Base-by-base conservation (phyloP, 73 alveolate species). In the Paramecium octaurelia region DNA sequence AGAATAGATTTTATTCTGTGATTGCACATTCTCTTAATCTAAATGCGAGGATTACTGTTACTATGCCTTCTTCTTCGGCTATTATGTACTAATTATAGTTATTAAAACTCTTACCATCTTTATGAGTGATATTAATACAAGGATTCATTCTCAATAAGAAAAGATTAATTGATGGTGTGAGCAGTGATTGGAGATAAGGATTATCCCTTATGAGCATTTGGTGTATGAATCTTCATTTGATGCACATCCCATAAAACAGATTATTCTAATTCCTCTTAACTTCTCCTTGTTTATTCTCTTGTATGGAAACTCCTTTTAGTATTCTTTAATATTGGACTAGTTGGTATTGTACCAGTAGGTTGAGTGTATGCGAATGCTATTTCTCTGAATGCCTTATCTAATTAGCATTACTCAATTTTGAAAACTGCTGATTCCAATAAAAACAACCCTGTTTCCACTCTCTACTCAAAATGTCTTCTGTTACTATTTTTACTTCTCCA, bases 161-260 rank as follows among this genome's bases (percentile, higher is more conserved):
- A 80, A 80, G 91, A 80, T 24, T 21, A 9, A 43, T 80, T 80
- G 57, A 80, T 43, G 5, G 91, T 80, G 4, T 54, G 69, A 18
- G 69, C 69, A 36, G 87, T 73, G 6, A 73, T 73, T 3, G 59
- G 57, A 12, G 87, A 73, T 36, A 73, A 64, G 5, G 84, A 64
- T 64, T 20, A 64, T 36, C 60, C 73, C 8, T 44, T 80, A 44
- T 42, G 91, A 12, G 18, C 31, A 80, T 42, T 80, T 24, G 91
- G 91, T 44, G 91, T 80, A 27, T 80, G 12, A 31, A 80, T 23
- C 31, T 48, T 80, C 91, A 80, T 80, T 44, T 80, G 23, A 80
- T 80, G 91, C 10, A 80, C 91, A 80, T 80, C 91, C 91, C 91
- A 80, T 80, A 80, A 46, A 8, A 80, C 91, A 16, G 91, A 80